Percentiles rank a stretch among this genome's conserved stretches.
phyloP scores from a whole-genome alignment of 345 rosid species.

The Durio zibethinus region DNA sequence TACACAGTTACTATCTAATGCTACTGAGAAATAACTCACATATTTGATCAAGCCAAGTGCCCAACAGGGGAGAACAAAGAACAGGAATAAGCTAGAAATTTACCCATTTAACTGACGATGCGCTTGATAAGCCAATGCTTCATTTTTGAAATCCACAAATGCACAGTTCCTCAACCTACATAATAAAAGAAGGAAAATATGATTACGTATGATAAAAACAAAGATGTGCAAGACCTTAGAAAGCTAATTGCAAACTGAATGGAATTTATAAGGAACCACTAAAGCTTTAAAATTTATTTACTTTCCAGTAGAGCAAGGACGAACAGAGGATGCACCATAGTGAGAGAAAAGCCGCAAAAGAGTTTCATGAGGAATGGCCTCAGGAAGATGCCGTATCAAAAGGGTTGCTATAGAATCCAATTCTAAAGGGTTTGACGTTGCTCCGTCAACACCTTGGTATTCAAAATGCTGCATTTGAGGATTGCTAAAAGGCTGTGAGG shows the following conservation, averaged over 20 bases:
- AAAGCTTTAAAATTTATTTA: slow-evolving; percentile 12
- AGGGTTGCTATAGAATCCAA: slow-evolving; percentile 38
- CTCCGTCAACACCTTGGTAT: slow-evolving; percentile 26
- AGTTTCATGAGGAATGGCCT: slow-evolving; percentile 72
- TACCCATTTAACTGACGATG: slow-evolving; percentile 84
- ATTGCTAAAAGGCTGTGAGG: slow-evolving; percentile 24
- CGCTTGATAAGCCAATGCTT: slow-evolving; percentile 74
- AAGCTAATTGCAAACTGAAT: neutral
- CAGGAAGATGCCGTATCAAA: slow-evolving; percentile 73
- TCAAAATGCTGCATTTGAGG: slow-evolving; percentile 24
- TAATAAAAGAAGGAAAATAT: neutral
- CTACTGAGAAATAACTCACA: neutral
- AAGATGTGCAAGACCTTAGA: neutral
- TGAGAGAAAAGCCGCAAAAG: slow-evolving; percentile 72
- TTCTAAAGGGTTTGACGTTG: neutral
- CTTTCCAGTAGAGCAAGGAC: slow-evolving; percentile 75
- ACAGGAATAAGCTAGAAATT: neutral
- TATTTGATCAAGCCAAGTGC: neutral
- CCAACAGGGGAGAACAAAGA: neutral
- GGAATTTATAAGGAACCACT: neutral
- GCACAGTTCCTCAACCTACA: slow-evolving; percentile 80
- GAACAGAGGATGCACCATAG: slow-evolving; percentile 78
- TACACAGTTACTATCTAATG: slow-evolving; percentile 7
- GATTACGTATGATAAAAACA: neutral
- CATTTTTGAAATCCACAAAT: slow-evolving; percentile 80